A percentile compares a stretch with the other conserved stretches of the same genome.
Conservation (phyloP, 192 early-diverging fungal species). For the Coemansia sp. region DNA sequence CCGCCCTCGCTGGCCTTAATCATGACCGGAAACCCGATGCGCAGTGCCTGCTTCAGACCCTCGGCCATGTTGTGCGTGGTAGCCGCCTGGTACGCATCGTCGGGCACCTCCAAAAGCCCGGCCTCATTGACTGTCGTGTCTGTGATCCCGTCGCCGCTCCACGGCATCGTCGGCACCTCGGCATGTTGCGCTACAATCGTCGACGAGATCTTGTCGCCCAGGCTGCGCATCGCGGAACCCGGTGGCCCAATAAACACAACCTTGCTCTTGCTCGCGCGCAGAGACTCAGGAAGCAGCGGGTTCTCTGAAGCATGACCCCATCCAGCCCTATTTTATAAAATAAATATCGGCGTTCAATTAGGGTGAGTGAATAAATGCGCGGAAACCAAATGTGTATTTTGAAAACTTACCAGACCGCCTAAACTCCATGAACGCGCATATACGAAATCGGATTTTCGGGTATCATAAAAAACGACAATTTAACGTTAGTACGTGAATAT, state of each 20-base stretch:
- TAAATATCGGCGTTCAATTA: too few relatives aligned
- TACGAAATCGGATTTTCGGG: too few relatives aligned
- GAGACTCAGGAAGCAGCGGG: slow-evolving; percentile 90
- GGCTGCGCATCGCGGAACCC: slow-evolving; percentile 93
- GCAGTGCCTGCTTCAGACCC: slow-evolving; percentile 77
- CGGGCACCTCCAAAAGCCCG: slow-evolving; percentile 79
- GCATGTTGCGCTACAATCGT: slow-evolving; percentile 98
- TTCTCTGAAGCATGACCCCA: slow-evolving; percentile 99
- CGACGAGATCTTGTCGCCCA: slow-evolving; percentile 99
- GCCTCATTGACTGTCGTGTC: slow-evolving; percentile 65
- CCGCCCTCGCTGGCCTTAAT: slow-evolving; percentile 99
- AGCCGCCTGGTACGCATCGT: slow-evolving; percentile 75
- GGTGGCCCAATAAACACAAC: slow-evolving; percentile 98
- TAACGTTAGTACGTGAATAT: too few relatives aligned
- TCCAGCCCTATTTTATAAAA: too few relatives aligned
- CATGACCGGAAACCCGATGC: slow-evolving; percentile 98
- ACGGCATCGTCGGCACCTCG: slow-evolving; percentile 93
- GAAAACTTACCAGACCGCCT: too few relatives aligned
- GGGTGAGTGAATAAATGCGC: too few relatives aligned
- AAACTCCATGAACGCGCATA: slow-evolving; percentile 64
- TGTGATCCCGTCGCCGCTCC: slow-evolving; percentile 87
- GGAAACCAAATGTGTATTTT: too few relatives aligned
- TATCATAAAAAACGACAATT: too few relatives aligned
- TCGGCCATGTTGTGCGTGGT: slow-evolving; percentile 85
- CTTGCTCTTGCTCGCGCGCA: slow-evolving; percentile 74